Evolutionary conservation across 108 stramenopile genomes (phyloP).

Genomic region (Cyclotella cryptica): DNA sequence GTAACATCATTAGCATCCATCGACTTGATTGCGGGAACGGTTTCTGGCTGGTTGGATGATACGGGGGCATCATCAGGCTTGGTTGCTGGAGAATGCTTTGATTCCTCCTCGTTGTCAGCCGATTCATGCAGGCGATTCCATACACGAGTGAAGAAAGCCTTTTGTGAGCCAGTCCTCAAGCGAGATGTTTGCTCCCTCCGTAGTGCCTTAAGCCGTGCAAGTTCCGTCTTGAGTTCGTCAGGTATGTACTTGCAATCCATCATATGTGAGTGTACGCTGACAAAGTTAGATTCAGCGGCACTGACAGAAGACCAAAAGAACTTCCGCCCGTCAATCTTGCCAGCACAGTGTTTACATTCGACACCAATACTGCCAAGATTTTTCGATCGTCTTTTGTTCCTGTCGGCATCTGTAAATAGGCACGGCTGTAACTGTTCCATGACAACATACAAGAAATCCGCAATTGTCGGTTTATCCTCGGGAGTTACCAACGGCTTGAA

Average conservation of each 20-base stretch:
- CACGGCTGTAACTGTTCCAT: slow-evolving; percentile 91
- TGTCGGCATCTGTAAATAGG: slow-evolving; percentile 91
- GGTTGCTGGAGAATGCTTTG: not conserved
- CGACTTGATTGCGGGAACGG: not conserved
- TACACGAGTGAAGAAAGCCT: slow-evolving; percentile 87
- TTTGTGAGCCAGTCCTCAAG: slow-evolving; percentile 87
- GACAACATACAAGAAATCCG: slow-evolving; percentile 86
- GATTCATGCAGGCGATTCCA: slow-evolving; percentile 79
- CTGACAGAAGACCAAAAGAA: slow-evolving; percentile 94
- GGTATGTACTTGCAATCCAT: slow-evolving; percentile 83
- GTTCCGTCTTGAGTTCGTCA: slow-evolving; percentile 64
- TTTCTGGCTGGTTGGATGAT: slow-evolving; percentile 5
- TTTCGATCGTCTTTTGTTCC: slow-evolving; percentile 88
- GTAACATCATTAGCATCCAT: not conserved
- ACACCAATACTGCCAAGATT: slow-evolving; percentile 91
- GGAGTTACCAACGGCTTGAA: slow-evolving; percentile 68
- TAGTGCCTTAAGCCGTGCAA: slow-evolving; percentile 74
- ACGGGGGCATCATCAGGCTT: not conserved
- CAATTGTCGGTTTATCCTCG: slow-evolving; percentile 86
- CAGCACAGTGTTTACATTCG: slow-evolving; percentile 92
- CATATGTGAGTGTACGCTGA: slow-evolving; percentile 92
- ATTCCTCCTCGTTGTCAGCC: slow-evolving; percentile 4
- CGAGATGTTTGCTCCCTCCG: slow-evolving; percentile 85
- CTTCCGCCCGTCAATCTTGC: slow-evolving; percentile 87
- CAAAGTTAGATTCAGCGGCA: slow-evolving; percentile 92